Evolutionary conservation across 495 filamentous ascomycete genomes (phyloP), one percentile per base, ranked within the genome.

Genomic region (Aspergillus funiculosus): DNA sequence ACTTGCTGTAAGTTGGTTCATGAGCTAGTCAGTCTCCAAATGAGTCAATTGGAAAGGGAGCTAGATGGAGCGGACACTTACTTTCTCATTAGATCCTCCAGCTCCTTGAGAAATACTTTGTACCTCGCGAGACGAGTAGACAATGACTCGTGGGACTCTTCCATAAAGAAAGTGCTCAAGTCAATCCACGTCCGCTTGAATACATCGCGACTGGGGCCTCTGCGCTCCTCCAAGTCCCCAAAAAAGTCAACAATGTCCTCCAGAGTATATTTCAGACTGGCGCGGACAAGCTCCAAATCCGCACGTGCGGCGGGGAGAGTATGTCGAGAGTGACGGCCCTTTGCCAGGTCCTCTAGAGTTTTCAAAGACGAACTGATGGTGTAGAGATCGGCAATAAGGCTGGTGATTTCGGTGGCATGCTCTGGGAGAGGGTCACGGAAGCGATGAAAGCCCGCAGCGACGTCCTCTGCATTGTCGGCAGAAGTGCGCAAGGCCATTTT

Each of bases 181-280:
- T 75, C 65, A 8, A 64, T 49, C 82, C 82, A 86, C 10, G 69
- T 68, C 28, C 62, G 60, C 34, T 64, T 62, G 52, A 75, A 77
- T 13, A 57, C 56, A 11, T 68, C 69, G 9, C 59, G 56, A n/a
- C 58, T 60, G 15, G 59, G 37, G 34, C 55, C 62, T 26, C 53
- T 60, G 34, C 60, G 59, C 48, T 53, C 41, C 26, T 72, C 67
- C 9, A 79, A 61, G 17, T 60, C 60, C 38, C 62, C 66, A 43
- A 78, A 81, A 53, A 77, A 73, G 28, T 65, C 61, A 39, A 66
- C 57, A 27, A 79, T 71, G 52, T 75, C 76, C 43, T 71, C 67
- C 26, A 79, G 63, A 0, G 78, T 82, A 47, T 70, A 72, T 22
- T 68, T 57, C 26, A 82, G 56, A 51, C 75, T 79, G 4, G 59